Conservation (phyloP, 805 yeast genomes). For the Groenewaldozyma tartarivorans region DNA sequence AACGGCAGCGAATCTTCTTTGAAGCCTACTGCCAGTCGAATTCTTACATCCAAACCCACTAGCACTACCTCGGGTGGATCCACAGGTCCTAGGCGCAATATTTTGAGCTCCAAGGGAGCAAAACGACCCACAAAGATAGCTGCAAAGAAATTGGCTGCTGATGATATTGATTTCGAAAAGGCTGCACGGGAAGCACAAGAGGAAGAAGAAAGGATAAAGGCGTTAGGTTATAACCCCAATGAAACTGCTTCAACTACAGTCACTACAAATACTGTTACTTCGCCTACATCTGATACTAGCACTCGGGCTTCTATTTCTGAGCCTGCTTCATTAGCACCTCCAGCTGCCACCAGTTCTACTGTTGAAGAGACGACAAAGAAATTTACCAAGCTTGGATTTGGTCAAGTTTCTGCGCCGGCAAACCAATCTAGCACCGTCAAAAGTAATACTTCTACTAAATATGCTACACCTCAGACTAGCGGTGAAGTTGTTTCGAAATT, state of each 20-base stretch:
- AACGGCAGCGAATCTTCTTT: slow-evolving; percentile 10
- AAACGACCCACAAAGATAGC: slow-evolving; percentile 19
- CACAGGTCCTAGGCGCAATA: slow-evolving; percentile 16
- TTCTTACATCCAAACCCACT: slow-evolving; percentile 4
- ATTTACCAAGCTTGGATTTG: slow-evolving; percentile 57
- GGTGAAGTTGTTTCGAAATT: slow-evolving; percentile 40
- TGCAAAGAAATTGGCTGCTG: slow-evolving; percentile 29
- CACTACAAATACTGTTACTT: slow-evolving; percentile 1
- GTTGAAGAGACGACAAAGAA: slow-evolving; percentile 14
- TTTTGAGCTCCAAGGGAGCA: slow-evolving; percentile 27
- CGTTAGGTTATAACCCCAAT: slow-evolving; percentile 36
- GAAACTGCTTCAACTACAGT: slow-evolving; percentile 5
- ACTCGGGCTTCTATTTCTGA: slow-evolving; percentile 5
- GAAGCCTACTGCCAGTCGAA: slow-evolving; percentile 9
- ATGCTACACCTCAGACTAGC: slow-evolving; percentile 14
- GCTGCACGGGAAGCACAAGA: slow-evolving; percentile 70
- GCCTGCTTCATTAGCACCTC: slow-evolving; percentile 10
- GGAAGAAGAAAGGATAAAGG: slow-evolving; percentile 59
- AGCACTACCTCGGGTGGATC: slow-evolving; percentile 8
- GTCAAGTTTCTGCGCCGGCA: slow-evolving; percentile 49
- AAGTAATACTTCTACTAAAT: slow-evolving; percentile 6
- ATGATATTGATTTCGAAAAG: slow-evolving; percentile 51
- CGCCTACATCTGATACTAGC: slow-evolving; percentile 1
- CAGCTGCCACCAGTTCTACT: background rate
- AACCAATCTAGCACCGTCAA: slow-evolving; percentile 11